These are phyloP conservation scores for Groenewaldozyma salmanticensis DNA, from an alignment of 805 yeast genomes.

Conservation along the genomic window DNA sequence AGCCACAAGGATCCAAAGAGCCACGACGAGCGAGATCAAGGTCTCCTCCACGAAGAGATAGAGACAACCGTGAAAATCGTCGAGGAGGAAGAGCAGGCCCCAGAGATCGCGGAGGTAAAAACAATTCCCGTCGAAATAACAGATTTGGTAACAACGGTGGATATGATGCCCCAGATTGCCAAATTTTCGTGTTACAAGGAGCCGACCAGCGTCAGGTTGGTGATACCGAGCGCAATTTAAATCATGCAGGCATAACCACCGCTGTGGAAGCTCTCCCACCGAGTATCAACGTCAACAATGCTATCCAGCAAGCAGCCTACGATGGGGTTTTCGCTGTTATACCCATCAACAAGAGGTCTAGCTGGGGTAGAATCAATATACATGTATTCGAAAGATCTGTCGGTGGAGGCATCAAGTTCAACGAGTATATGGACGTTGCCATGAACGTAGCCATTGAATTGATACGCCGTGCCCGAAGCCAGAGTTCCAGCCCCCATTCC, in stretches of 20 bases:
- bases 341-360: constrained; percentile 43
- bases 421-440: constrained; percentile 68
- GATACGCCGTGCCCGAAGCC: constrained; percentile 26
- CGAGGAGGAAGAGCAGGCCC: constrained; percentile 3
- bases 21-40: constrained; percentile 6
- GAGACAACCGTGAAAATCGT: constrained; percentile 4
- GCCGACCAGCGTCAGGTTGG: constrained; percentile 37
- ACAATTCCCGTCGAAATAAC: constrained; percentile 4
- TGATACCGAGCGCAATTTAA: constrained; percentile 34
- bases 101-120: constrained; percentile 3
- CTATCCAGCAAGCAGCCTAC: constrained; percentile 67
- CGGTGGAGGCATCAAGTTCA: constrained; percentile 53
- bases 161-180: constrained; percentile 33
- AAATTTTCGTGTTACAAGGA: constrained; percentile 38
- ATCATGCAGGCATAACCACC: constrained; percentile 31
- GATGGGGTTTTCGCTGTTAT: constrained; percentile 68
- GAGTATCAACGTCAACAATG: constrained; percentile 34
- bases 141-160: constrained; percentile 5
- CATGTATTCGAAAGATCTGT: constrained; percentile 62
- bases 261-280: constrained; percentile 37
- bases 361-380: constrained; percentile 44
- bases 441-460: constrained; percentile 56
- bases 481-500: constrained; percentile 1
- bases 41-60: constrained; percentile 4
- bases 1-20: constrained; percentile 17